Percentiles rank a stretch among this genome's conserved stretches.
Conservation (phyloP, 495 filamentous ascomycete species). For the Copromyces sp. region DNA sequence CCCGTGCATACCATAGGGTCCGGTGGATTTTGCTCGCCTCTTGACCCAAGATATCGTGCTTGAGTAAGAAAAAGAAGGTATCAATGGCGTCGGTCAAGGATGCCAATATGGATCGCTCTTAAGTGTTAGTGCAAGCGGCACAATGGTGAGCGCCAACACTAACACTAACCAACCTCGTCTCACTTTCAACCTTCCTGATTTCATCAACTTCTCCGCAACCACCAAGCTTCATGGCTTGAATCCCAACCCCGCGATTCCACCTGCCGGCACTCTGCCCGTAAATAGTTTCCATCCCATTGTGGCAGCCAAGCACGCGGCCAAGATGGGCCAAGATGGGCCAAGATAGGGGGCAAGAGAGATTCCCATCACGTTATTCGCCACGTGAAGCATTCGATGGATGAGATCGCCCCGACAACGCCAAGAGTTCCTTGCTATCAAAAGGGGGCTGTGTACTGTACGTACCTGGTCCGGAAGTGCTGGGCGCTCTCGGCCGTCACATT, state of each 20-base stretch:
- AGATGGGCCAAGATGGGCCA: neutral
- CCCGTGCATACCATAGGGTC: neutral
- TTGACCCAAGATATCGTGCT: neutral
- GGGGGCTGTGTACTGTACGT: neutral
- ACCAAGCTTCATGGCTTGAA: neutral
- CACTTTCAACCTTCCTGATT: neutral
- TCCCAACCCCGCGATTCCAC: neutral
- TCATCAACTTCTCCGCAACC: neutral
- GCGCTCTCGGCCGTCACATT: neutral
- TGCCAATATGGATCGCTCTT: neutral
- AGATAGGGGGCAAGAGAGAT: neutral
- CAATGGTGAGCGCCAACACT: neutral
- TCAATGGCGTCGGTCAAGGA: neutral
- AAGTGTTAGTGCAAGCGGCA: neutral
- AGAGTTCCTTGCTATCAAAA: neutral
- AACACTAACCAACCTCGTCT: neutral
- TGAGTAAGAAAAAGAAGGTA: neutral
- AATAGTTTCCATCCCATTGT: neutral
- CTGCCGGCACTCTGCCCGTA: neutral
- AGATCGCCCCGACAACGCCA: neutral
- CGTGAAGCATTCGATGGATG: neutral
- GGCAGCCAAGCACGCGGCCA: slow-evolving; percentile 1
- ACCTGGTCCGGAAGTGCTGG: neutral
- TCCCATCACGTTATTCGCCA: slow-evolving; percentile 2
- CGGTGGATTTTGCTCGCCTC: neutral